Evolutionary conservation across 2,329 filamentous ascomycete species (phyloP), one percentile per base, ranked within the genome.

Genomic region (Pyrenochaeta sp.): DNA sequence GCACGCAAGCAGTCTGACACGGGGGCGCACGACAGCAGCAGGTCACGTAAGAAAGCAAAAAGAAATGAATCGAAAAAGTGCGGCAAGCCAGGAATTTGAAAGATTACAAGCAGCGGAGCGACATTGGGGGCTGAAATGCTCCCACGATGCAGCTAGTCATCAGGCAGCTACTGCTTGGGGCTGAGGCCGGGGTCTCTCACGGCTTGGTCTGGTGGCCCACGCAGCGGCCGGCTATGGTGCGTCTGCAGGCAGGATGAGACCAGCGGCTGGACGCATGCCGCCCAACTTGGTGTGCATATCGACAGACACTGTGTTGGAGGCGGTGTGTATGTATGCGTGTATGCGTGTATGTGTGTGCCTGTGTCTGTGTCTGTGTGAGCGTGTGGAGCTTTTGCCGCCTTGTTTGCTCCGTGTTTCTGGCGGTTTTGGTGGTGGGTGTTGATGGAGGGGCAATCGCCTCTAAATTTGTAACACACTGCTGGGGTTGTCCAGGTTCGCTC

Each of bases 131-230:
- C 60, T 51, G 54, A 61, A 67, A 61, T 45, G 52, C 55, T 42
- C 53, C 60, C 56, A 56, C 56, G 58, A 67, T 60, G 62, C 60
- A 63, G 65, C 65, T 68, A 68, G 64, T 68, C 63, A 66, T 66
- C 65, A 68, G 65, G 64, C 63, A 66, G 60, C 58, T 58, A 52
- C 58, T 52, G 61, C 58, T 47, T 58, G 57, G 62, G 63, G 60
- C 58, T 59, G 60, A 63, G 57, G 61, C 48, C 50, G 45, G 50
- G 35, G 18, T 31, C 42, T 48, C 51, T 58, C 54, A 56, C 53
- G 58, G 58, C 50, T 51, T 48, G 54, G 62, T 68, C 66, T 63
- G 59, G 50, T 67, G 64, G 49, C 63, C 65, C 49, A 35, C 27
- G 46, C 45, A 42, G 51, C 27, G 40, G 31, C 45, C 41, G 54